These are phyloP conservation scores for Tricholoma flavovirens DNA, from an alignment of 768 basidiomycete genomes.

Conservation along the genomic window DNA sequence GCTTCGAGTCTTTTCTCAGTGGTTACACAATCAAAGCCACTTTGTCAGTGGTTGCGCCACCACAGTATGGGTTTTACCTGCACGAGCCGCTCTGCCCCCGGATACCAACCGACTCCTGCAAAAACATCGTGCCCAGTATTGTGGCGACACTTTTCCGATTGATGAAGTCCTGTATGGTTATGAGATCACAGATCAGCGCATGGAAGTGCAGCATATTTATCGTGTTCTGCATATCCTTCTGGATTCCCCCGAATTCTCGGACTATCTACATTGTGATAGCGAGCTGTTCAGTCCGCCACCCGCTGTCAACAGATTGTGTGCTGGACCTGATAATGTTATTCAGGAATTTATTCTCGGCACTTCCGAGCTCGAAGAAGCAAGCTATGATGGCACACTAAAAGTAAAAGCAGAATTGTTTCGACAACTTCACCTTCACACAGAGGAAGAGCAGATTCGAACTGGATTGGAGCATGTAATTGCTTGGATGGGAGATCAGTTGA, in stretches of 20 bases:
- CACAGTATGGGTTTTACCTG: too few relatives aligned
- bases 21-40: too few relatives aligned
- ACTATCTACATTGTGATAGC: background rate
- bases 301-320: background rate
- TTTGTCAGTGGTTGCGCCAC: too few relatives aligned
- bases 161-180: too few relatives aligned
- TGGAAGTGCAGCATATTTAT: background rate
- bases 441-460: constrained; percentile 1
- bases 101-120: too few relatives aligned
- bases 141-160: too few relatives aligned
- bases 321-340: background rate
- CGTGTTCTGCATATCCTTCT: background rate
- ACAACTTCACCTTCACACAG: background rate
- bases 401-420: background rate
- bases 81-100: too few relatives aligned
- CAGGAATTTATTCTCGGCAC: background rate
- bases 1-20: too few relatives aligned
- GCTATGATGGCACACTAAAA: background rate
- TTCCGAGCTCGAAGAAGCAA: background rate
- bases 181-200: background rate
- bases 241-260: background rate
- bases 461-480: constrained; percentile 15
- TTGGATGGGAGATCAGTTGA: constrained; percentile 33
- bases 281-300: background rate
- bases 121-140: too few relatives aligned